Evolutionary conservation across 2,329 filamentous ascomycete genomes (phyloP).

Genomic region (Lasiodiplodia citricola): DNA sequence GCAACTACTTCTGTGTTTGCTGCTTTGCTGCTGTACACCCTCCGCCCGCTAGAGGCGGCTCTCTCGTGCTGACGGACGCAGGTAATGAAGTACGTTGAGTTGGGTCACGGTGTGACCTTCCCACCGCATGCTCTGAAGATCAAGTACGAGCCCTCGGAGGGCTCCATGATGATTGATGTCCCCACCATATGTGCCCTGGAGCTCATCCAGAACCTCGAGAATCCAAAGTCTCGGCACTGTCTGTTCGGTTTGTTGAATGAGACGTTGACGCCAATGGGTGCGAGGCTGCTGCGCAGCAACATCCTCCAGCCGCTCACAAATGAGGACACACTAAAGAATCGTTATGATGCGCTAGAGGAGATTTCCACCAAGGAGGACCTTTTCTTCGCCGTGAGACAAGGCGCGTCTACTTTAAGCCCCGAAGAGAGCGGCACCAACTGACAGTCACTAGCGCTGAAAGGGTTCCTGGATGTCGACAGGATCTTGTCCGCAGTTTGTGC

Average conservation of each 20-base stretch:
- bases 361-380: conserved; percentile 81
- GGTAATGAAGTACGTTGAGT: conserved; percentile 81
- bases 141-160: conserved; percentile 84
- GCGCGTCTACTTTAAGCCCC: conserved; percentile 46
- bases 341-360: conserved; percentile 85
- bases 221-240: conserved; percentile 77
- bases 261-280: conserved; percentile 87
- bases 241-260: conserved; percentile 86
- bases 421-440: background rate
- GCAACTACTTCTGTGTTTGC: conserved; percentile 86
- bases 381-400: conserved; percentile 76
- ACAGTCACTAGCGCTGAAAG: conserved; percentile 66
- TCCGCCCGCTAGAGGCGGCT: background rate
- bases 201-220: conserved; percentile 84
- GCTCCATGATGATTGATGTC: conserved; percentile 94
- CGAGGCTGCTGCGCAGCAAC: conserved; percentile 79
- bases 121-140: conserved; percentile 81
- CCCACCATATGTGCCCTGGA: conserved; percentile 87
- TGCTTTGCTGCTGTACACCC: conserved; percentile 78
- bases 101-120: conserved; percentile 71
- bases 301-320: conserved; percentile 88
- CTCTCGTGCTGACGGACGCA: conserved; percentile 44
- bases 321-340: conserved; percentile 67
- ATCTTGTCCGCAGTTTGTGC: conserved; percentile 71
- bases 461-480: conserved; percentile 79